phyloP scores from a whole-genome alignment of 352 stramenopile species.

The Phytophthora crassamura region DNA sequence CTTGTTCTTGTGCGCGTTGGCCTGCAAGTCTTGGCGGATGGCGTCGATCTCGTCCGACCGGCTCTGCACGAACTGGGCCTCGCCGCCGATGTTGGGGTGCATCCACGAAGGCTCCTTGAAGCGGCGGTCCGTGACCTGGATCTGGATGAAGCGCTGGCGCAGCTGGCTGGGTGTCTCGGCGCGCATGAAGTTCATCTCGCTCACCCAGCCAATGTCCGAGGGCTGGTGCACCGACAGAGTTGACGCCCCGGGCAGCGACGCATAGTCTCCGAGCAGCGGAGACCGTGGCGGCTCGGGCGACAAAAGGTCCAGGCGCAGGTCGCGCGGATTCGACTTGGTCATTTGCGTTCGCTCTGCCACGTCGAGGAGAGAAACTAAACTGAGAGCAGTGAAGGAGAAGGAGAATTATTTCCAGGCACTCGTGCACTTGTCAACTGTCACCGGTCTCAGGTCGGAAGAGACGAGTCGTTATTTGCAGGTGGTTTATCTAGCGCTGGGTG shows the following conservation, averaged over 20 bases:
- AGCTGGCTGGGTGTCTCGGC: slow-evolving; percentile 54
- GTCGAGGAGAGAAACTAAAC: no score
- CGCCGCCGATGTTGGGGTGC: slow-evolving; percentile 69
- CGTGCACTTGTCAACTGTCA: no score
- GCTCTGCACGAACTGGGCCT: slow-evolving; percentile 50
- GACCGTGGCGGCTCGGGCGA: slow-evolving; percentile 3
- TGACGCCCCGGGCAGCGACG: slow-evolving; percentile 6
- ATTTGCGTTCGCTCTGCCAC: not conserved
- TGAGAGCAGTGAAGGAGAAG: not conserved
- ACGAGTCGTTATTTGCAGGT: no score
- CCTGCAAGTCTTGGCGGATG: slow-evolving; percentile 38
- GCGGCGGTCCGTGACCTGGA: slow-evolving; percentile 61
- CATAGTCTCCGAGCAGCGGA: slow-evolving; percentile 13
- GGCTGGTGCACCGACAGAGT: slow-evolving; percentile 24
- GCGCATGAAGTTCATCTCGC: slow-evolving; percentile 43
- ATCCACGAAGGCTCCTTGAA: slow-evolving; percentile 76
- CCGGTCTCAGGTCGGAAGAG: no score
- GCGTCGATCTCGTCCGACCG: slow-evolving; percentile 37
- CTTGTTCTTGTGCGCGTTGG: slow-evolving; percentile 35
- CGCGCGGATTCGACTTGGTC: slow-evolving; percentile 3
- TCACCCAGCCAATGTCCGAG: slow-evolving; percentile 29
- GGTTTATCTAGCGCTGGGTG: no score
- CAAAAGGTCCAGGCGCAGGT: slow-evolving; percentile 25
- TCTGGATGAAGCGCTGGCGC: slow-evolving; percentile 66
- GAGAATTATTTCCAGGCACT: not conserved